Evolutionary conservation across 2,329 filamentous ascomycete genomes (phyloP).

Genomic region (Phialophora verrucosa): DNA sequence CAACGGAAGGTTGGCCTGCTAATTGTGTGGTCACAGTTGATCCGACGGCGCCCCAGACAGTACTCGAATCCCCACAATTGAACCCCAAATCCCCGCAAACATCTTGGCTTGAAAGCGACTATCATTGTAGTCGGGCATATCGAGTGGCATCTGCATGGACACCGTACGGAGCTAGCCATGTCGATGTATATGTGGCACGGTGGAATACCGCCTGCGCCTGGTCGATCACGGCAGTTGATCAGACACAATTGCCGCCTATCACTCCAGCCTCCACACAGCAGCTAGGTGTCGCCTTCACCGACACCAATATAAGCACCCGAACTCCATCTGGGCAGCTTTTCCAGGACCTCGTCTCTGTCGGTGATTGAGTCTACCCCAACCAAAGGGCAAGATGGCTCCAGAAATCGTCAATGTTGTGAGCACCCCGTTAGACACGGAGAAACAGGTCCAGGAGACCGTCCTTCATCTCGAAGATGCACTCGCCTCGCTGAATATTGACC

Average conservation of each 20-base stretch:
- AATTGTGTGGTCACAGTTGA: not conserved
- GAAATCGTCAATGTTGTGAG: constrained; percentile 7
- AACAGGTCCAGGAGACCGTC: constrained; percentile 26
- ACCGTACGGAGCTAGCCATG: constrained; percentile 8
- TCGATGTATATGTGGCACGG: constrained; percentile 12
- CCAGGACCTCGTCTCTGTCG: not conserved
- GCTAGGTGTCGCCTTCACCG: not conserved
- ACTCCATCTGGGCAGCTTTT: not conserved
- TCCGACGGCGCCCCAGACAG: constrained; percentile 1
- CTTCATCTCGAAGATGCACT: constrained; percentile 31
- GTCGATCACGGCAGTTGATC: constrained; percentile 29
- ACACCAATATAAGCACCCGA: not conserved
- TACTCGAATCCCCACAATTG: constrained; percentile 11
- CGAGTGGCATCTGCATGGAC: not conserved
- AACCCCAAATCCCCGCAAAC: constrained; percentile 20
- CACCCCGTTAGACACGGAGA: constrained; percentile 19
- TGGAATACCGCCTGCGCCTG: constrained; percentile 12
- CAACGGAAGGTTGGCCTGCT: not conserved
- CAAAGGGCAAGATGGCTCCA: constrained; percentile 14
- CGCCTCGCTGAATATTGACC: constrained; percentile 26
- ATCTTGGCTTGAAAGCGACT: constrained; percentile 5
- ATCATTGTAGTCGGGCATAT: constrained; percentile 2
- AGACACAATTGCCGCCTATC: constrained; percentile 21
- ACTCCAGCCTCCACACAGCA: not conserved
- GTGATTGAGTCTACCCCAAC: not conserved